Base-by-base conservation (phyloP, 1,284 basidiomycete genomes). In the Boletellus deceptivus region DNA sequence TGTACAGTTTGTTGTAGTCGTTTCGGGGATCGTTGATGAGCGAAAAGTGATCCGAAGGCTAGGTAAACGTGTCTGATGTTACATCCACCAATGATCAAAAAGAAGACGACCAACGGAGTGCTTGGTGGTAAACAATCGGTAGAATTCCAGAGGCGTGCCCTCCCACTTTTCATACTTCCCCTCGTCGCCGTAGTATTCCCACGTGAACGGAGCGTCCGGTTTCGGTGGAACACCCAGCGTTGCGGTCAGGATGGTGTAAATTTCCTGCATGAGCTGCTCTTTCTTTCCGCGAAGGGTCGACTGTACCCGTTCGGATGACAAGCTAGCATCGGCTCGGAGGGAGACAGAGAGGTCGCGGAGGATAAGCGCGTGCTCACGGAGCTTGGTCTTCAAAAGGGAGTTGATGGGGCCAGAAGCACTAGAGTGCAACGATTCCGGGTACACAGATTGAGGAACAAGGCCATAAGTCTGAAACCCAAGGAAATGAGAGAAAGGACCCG, bases 1-100 rank as follows among this genome's bases (percentile, higher is more conserved):
- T 92, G 74, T 96, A 96, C n/a, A 96, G 78, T 69, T 85, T 87
- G 53, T 77, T 79, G 64, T 87, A 90, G 17, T 77, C 75, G 65
- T 97, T 94, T 29, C 95, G 82, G 16, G 96, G 95, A 67, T 98
- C 95, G 65, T 98, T 89, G 71, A 98, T 94, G 34, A 98, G 80
- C 44, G 93, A 96, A 76, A 97, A 95, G 7, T 80, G 85, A 36
- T 91, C 86, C 2, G 75, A 64, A 13, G 83, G 80, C 72, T 83
- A 56, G 45, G 45, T 22, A 47, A 43, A 29, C 14, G 38, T 27
- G 39, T 43, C 55, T 36, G 61, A 41, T 17, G 38, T 33, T 16
- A 35, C 40, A 13, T 38, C 16, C 29, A 34, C 37, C 14, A 36
- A 55, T 11, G 11, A 29, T 29, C 7, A 43, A 22, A 44, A n/a